Evolutionary conservation across 805 yeast species (phyloP).

Genomic region (Barnettozyma vustinii): DNA sequence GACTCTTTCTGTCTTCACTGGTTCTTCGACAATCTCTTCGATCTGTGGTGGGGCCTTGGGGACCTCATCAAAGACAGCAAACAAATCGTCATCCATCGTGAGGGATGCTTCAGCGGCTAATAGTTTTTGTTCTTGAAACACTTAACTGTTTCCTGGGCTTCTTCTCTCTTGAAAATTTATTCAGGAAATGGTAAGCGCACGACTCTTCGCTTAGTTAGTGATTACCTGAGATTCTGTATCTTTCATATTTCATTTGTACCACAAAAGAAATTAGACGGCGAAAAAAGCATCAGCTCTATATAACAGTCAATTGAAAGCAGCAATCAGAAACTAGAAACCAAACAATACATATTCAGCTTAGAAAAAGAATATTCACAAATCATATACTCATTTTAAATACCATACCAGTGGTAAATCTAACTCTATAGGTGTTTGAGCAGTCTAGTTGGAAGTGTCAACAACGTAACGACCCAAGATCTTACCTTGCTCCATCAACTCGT

Average conservation of each 20-base stretch:
- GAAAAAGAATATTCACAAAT: constrained; percentile 2
- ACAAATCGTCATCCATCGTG: constrained; percentile 43
- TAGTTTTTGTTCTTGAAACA: no score
- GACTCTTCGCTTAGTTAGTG: constrained; percentile 7
- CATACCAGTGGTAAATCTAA: constrained; percentile 4
- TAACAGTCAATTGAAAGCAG: no score
- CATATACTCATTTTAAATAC: background rate
- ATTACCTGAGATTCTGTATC: background rate
- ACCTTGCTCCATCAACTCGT: constrained; percentile 76
- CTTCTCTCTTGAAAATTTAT: background rate
- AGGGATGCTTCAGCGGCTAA: background rate
- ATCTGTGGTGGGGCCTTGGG: constrained; percentile 31
- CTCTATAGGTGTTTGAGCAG: background rate
- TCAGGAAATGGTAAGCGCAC: constrained; percentile 1
- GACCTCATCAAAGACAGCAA: constrained; percentile 57
- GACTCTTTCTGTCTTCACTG: background rate
- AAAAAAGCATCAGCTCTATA: no score
- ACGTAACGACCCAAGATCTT: constrained; percentile 84
- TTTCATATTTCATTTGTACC: no score
- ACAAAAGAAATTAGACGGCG: no score
- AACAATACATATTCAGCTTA: no score
- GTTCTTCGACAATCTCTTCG: constrained; percentile 6
- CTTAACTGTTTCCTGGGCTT: background rate
- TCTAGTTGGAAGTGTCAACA: constrained; percentile 60
- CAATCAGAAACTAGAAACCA: no score